Conservation (phyloP, 2,329 filamentous ascomycete genomes). For the Colletotrichum liriopes region DNA sequence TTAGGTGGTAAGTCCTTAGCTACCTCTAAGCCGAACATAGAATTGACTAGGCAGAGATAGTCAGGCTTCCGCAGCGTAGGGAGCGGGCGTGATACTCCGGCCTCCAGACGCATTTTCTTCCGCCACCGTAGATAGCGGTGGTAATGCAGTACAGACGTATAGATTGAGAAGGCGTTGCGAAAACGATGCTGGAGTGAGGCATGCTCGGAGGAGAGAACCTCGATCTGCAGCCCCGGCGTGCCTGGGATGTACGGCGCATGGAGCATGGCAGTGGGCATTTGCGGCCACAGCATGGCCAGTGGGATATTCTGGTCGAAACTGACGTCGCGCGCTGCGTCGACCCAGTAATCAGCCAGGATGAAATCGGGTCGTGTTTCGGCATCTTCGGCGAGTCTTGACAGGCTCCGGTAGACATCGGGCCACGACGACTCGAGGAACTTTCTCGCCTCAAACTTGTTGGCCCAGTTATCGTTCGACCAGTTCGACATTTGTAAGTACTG, state of each 20-base stretch:
- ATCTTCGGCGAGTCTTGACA: too few relatives aligned
- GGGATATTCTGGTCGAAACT: slow-evolving; percentile 47
- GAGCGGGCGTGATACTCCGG: slow-evolving; percentile 52
- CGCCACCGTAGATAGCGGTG: slow-evolving; percentile 46
- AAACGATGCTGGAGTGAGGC: too few relatives aligned
- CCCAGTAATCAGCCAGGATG: too few relatives aligned
- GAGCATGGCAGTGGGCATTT: slow-evolving; percentile 58
- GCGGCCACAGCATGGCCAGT: slow-evolving; percentile 57
- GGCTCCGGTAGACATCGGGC: too few relatives aligned
- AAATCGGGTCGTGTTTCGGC: too few relatives aligned
- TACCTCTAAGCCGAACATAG: slow-evolving; percentile 60
- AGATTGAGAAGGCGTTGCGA: too few relatives aligned
- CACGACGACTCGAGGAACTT: too few relatives aligned
- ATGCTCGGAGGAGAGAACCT: slow-evolving; percentile 49
- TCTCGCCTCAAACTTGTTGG: too few relatives aligned
- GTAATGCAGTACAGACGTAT: too few relatives aligned
- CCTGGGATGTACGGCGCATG: slow-evolving; percentile 58
- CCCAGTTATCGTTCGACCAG: too few relatives aligned
- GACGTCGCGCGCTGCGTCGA: too few relatives aligned
- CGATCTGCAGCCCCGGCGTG: slow-evolving; percentile 57
- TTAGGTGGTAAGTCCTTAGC: slow-evolving; percentile 60
- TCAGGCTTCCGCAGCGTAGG: slow-evolving; percentile 54
- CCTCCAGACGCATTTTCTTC: slow-evolving; percentile 51
- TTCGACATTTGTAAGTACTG: too few relatives aligned
- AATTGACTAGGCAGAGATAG: slow-evolving; percentile 60